These are phyloP conservation scores for Cymbidium sinense DNA, from an alignment of 106 monocot genomes.

Conservation along the genomic window DNA sequence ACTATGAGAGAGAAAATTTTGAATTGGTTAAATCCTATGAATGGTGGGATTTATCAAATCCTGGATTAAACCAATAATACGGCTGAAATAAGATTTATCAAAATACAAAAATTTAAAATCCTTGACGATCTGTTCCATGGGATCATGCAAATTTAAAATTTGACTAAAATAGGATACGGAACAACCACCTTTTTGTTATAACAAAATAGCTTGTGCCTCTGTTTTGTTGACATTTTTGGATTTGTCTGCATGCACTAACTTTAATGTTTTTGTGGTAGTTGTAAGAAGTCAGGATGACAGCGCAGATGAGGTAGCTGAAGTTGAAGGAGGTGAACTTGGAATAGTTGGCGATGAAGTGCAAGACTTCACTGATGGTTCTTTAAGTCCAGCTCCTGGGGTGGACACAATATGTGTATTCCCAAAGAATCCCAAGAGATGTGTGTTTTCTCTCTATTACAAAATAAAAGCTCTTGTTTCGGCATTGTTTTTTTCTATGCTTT, in stretches of 20 bases:
- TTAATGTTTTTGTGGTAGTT: slow-evolving; percentile 26
- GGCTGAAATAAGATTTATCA: no score
- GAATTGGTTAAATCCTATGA: no score
- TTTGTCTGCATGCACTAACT: not conserved
- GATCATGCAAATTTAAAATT: no score
- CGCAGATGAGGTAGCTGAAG: slow-evolving; percentile 50
- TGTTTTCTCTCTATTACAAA: slow-evolving; percentile 1
- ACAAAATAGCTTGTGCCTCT: not conserved
- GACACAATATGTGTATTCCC: slow-evolving; percentile 84
- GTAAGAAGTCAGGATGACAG: slow-evolving; percentile 52
- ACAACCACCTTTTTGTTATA: no score
- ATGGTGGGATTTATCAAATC: not conserved
- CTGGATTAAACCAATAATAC: not conserved
- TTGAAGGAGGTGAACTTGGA: slow-evolving; percentile 78
- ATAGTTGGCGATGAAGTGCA: slow-evolving; percentile 83
- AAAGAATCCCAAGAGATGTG: slow-evolving; percentile 71
- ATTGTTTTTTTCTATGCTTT: not conserved
- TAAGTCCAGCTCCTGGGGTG: slow-evolving; percentile 76
- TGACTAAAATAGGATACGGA: no score
- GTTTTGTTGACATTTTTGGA: not conserved
- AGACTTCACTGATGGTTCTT: slow-evolving; percentile 54
- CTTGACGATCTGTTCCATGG: no score
- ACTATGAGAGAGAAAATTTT: no score
- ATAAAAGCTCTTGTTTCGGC: not conserved
- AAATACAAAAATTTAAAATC: no score